Evolutionary conservation across 495 filamentous ascomycete species (phyloP), one percentile per base, ranked within the genome.

Genomic region (Trichocladium uniseriatum): DNA sequence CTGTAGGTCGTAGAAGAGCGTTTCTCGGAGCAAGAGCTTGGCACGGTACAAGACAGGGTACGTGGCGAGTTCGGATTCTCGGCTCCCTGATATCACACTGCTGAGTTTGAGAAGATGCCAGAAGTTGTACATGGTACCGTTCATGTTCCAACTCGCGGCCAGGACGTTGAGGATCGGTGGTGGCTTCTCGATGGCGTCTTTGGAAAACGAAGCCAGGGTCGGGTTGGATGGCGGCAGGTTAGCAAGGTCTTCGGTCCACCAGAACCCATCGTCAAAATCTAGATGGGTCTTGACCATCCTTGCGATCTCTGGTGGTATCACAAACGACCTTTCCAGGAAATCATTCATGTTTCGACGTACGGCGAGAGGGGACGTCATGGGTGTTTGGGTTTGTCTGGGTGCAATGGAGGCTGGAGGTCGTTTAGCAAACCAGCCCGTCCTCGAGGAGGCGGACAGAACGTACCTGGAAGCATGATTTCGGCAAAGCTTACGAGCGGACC

Each of bases 201-300:
- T 66, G 20, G 61, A 64, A 53, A 67, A 73, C 13, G 61, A 63
- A 8, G 69, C 64, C 11, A 65, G 51, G 6, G 67, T 62, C 5
- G 69, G 71, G 49, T 71, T 74, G 4, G 62, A 52, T 38, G 63
- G 69, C n/a, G 70, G 69, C 10, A 70, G 49, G 42, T 56, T 69
- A 19, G 70, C 67, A 8, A 72, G 59, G 46, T 74, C 71, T 39
- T 74, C 71, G 15, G 71, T 73, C 71, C 71, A 75, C 71, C 71
- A 75, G 38, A 75, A 75, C 0, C 68, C 69, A 36, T 75, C 72
- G 31, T 72, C 64, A 37, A 71, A 74, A 45, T 75, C 72, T n/a
- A 72, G 40, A 35, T 65, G 53, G 6, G 49, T 51, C 53, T 68
- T 72, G 18, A 72, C 70, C 59, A 69, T 59, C 24, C 63, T 58